These are phyloP conservation scores for Neospora caninum DNA, from an alignment of 169 alveolate species.

Conservation along the genomic window DNA sequence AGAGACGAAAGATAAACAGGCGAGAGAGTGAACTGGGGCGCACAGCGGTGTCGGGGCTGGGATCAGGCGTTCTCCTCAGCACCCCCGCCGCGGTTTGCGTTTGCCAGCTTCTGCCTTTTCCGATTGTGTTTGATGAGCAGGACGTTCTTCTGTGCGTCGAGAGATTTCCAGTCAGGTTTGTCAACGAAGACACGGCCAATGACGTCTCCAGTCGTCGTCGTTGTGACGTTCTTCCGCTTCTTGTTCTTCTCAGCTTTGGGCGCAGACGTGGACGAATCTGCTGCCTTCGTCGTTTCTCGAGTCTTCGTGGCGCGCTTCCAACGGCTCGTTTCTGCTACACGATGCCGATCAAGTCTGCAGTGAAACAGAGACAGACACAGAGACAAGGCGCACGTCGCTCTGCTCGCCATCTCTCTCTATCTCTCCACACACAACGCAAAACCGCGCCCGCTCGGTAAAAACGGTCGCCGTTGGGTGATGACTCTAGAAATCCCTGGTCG, in stretches of 20 bases:
- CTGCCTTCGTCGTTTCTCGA: conserved; percentile 24
- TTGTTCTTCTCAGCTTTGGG: conserved; percentile 11
- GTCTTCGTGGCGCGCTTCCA: conserved; percentile 44
- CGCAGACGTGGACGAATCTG: background rate
- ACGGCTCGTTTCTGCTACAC: conserved; percentile 32
- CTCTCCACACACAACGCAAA: too few relatives aligned
- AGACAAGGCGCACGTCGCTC: background rate
- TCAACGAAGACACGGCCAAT: conserved; percentile 55
- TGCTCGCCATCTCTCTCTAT: background rate
- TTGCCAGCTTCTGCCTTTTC: background rate
- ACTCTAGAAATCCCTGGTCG: too few relatives aligned
- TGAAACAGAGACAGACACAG: background rate
- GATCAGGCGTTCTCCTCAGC: background rate
- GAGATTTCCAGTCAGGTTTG: conserved; percentile 39
- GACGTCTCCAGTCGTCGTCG: conserved; percentile 42
- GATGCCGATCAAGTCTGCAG: conserved; percentile 45
- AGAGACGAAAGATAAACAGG: too few relatives aligned
- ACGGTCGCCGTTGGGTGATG: too few relatives aligned
- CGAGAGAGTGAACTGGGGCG: background rate
- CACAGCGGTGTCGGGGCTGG: background rate
- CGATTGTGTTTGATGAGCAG: conserved; percentile 43
- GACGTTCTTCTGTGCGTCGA: conserved; percentile 15
- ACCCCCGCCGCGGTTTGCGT: background rate
- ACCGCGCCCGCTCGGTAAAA: too few relatives aligned
- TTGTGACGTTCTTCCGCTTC: conserved; percentile 53